Evolutionary conservation across 1,139 yeast species (phyloP), one percentile per base, ranked within the genome.

Genomic region (Diutina mesorugosa): DNA sequence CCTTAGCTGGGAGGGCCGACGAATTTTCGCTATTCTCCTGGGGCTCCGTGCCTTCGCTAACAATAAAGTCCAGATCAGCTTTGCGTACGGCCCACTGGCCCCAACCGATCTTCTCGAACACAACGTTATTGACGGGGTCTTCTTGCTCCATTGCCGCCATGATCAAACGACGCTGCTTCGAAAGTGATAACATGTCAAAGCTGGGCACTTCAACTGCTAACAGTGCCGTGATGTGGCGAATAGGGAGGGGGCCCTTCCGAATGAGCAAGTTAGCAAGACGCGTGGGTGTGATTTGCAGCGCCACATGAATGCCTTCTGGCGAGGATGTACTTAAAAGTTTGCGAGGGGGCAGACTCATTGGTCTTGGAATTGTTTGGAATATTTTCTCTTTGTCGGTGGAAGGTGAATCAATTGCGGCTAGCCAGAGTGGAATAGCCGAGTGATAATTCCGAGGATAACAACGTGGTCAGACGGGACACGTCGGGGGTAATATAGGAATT

Each of bases 61-160:
- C 77, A 59, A 83, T 82, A 58, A 70, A 71, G 59, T 77, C 81
- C 9, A 78, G 68, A 56, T 77, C 79, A 16, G 79, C 81, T 55
- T 76, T 72, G 59, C 84, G 77, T 7, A 91, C 95, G 32, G 91
- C 90, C 98, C 98, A 91, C 66, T 93, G 95, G 59, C 98, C 98
- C 98, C 98, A 91, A 30, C 97, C 97, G 50, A 90, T 90, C 72
- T 91, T 91, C 65, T 90, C 96, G 72, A 91, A 91, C 21, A 87
- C 81, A 48, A 84, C 83, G 58, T 78, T 76, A 58, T 85, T 81
- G 32, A 74, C 76, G 6, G 80, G 72, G 66, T 85, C 95, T 1
- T 66, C 64, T 60, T 74, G 79, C 64, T 90, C 97, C 72, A 91
- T 80, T 47, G 93, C 95, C 7, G 90, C 84, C 85, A 90, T 90